Conservation (phyloP, 1,139 yeast species). For the Magnusiomyces suaveolens region DNA sequence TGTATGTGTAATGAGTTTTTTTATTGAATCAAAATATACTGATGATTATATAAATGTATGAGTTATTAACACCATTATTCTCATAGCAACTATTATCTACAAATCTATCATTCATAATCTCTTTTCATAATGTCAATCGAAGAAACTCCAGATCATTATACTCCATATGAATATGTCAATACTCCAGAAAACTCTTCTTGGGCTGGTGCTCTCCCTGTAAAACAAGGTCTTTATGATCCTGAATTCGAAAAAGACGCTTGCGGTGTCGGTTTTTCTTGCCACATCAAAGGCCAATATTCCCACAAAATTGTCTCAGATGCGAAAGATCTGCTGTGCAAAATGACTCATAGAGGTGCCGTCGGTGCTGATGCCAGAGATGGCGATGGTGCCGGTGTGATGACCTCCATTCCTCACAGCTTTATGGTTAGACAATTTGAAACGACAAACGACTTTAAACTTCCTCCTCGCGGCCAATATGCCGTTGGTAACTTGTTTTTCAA, state of each 20-base stretch:
- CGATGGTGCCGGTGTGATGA: slow-evolving; percentile 97
- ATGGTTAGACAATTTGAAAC: slow-evolving; percentile 69
- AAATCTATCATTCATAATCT: background rate
- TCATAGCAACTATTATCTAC: too few relatives aligned
- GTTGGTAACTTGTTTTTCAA: slow-evolving; percentile 90
- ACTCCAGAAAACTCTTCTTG: slow-evolving; percentile 74
- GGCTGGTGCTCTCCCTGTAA: slow-evolving; percentile 82
- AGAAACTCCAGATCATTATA: slow-evolving; percentile 23
- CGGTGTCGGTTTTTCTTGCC: slow-evolving; percentile 97
- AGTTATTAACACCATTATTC: too few relatives aligned
- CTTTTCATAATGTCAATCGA: slow-evolving; percentile 12
- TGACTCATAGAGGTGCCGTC: slow-evolving; percentile 98
- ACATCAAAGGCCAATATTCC: slow-evolving; percentile 76
- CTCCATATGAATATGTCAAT: slow-evolving; percentile 58
- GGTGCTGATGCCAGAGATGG: slow-evolving; percentile 93
- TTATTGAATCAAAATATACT: too few relatives aligned
- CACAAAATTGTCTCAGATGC: slow-evolving; percentile 95
- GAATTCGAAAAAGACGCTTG: slow-evolving; percentile 93
- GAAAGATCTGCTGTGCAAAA: slow-evolving; percentile 70
- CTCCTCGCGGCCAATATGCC: slow-evolving; percentile 80
- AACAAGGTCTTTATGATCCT: slow-evolving; percentile 89
- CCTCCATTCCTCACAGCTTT: slow-evolving; percentile 84
- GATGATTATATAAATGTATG: too few relatives aligned
- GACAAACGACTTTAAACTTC: slow-evolving; percentile 48
- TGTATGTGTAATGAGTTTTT: too few relatives aligned